Evolutionary conservation across 2,329 filamentous ascomycete genomes (phyloP).

Genomic region (Alternaria burnsii): DNA sequence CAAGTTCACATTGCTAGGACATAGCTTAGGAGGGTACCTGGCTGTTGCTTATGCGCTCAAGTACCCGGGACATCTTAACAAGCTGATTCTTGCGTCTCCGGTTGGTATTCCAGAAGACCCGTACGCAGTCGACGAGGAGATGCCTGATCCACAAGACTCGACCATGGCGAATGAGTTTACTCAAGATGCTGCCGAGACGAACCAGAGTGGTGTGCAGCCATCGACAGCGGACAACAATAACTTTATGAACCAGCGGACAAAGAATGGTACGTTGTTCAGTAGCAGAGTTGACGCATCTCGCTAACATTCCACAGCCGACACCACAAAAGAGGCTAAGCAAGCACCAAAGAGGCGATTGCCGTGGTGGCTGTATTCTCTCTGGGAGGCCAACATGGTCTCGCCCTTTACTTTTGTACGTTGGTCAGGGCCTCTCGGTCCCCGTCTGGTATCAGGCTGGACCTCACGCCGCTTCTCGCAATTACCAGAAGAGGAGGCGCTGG

Average conservation of each 20-base stretch:
- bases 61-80: constrained; percentile 93
- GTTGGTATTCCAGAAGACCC: constrained; percentile 96
- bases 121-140: constrained; percentile 80
- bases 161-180: constrained; percentile 80
- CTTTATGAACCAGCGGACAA: constrained; percentile 60
- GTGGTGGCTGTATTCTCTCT: constrained; percentile 89
- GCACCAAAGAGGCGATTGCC: constrained; percentile 71
- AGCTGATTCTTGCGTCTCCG: constrained; percentile 92
- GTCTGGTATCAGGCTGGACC: constrained; percentile 94
- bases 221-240: constrained; percentile 65
- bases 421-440: constrained; percentile 86
- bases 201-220: constrained; percentile 74
- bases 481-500: constrained; percentile 78
- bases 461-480: constrained; percentile 91
- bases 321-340: constrained; percentile 48
- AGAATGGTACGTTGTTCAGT: constrained; percentile 28
- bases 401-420: constrained; percentile 91
- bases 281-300: no score
- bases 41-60: constrained; percentile 95
- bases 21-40: constrained; percentile 94
- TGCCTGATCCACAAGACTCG: constrained; percentile 79
- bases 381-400: constrained; percentile 91
- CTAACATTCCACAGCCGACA: constrained; percentile 21
- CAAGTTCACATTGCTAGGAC: constrained; percentile 89
- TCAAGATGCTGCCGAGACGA: constrained; percentile 73